phyloP scores from a whole-genome alignment of 495 filamentous ascomycete genomes.

The Aspergillus kassunensis region DNA sequence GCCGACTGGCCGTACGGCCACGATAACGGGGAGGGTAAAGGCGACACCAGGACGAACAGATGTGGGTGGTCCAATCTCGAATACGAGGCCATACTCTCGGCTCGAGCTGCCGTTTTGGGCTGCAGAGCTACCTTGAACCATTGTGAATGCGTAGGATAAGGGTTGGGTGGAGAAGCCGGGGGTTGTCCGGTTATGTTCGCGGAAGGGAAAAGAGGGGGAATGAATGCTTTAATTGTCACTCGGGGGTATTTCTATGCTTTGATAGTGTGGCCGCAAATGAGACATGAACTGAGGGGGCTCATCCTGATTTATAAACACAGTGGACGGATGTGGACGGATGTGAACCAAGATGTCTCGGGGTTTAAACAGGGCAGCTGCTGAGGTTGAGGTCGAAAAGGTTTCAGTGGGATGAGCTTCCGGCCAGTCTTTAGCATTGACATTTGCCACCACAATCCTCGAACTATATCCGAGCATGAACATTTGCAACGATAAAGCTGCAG shows the following conservation, averaged over 20 bases:
- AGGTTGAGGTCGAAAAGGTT: no score
- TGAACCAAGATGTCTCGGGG: not conserved
- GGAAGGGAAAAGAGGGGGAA: not conserved
- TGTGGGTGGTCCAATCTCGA: conserved; percentile 32
- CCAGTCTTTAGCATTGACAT: not conserved
- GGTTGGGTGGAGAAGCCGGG: not conserved
- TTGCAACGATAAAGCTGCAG: conserved; percentile 7
- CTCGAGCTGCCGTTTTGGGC: conserved; percentile 16
- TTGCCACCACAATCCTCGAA: not conserved
- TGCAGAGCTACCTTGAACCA: conserved; percentile 19
- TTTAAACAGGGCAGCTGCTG: no score
- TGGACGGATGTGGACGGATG: no score
- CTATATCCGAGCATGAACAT: not conserved
- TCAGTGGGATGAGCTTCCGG: no score
- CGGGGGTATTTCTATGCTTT: not conserved
- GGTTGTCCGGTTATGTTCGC: not conserved
- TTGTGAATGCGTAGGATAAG: conserved; percentile 7
- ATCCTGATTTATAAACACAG: not conserved
- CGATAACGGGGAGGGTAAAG: conserved; percentile 35
- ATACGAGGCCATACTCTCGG: conserved; percentile 34
- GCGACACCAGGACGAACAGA: conserved; percentile 25
- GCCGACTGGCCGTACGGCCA: conserved; percentile 33
- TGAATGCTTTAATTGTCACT: no score
- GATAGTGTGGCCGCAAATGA: not conserved
- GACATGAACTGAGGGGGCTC: not conserved